Evolutionary conservation across 2,329 filamentous ascomycete genomes (phyloP), one percentile per base, ranked within the genome.

Genomic region (Claviceps fusiformis): DNA sequence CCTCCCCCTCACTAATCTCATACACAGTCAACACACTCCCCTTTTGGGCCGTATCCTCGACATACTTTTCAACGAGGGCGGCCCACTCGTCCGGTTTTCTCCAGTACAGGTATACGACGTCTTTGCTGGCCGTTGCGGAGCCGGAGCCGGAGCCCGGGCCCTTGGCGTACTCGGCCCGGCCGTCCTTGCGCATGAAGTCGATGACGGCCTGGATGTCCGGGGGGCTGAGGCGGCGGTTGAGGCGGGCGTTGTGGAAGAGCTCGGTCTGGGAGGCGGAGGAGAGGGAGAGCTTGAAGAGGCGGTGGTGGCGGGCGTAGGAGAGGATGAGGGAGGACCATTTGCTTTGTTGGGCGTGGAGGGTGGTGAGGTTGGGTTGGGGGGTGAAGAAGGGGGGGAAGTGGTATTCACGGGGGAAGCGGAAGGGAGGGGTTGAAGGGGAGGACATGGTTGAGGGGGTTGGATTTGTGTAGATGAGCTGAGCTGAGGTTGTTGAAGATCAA

Each of bases 1-100:
- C 85, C 65, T 97, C 92, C n/a, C 92, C 89, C 69, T 96, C 83
- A 2, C 82, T 79, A 63, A 98, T 73, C 73, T 98, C 93, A 70
- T 96, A 97, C 29, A 98, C 75, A 55, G 93, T 98, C 65, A 98
- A 70, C 55, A 98, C 92, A 13, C 80, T 82, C 29, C 89, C 89
- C 74, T 87, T 92, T 75, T 96, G 91, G 4, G 83, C 93, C 58
- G 90, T 95, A 58, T 83, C 82, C 35, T 97, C 91, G 49, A 90
- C 86, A 83, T 89, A 97, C 47, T 75, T 79, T 68, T 86, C 86
- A 46, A 97, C 73, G 57, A 84, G 67, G 39, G 77, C 80, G 2
- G 90, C 93, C 92, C 93, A 98, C 73, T 97, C 92, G 66, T 95
- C 89, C 0, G 87, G 85, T 63, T 82, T 86, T 59, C 81, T 80